phyloP scores from a whole-genome alignment of 2,329 filamentous ascomycete genomes.

The Alternaria sp. region DNA sequence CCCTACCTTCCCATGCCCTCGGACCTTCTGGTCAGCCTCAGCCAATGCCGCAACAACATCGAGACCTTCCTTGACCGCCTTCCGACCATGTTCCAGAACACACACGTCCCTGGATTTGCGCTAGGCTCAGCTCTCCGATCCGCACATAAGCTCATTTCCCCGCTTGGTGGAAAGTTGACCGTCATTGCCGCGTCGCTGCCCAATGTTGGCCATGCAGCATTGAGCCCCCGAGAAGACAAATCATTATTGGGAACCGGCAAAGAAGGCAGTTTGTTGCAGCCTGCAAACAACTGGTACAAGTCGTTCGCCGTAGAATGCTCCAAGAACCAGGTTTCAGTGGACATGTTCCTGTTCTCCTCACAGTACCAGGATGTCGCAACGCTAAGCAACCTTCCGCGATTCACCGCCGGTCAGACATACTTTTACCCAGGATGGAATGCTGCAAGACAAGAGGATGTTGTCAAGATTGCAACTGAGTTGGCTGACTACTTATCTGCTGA shows the following conservation, averaged over 20 bases:
- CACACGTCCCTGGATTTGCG: slow-evolving; percentile 85
- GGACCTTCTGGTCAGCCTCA: slow-evolving; percentile 87
- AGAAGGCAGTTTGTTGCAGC: slow-evolving; percentile 86
- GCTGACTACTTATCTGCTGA: slow-evolving; percentile 96
- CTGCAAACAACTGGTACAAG: slow-evolving; percentile 97
- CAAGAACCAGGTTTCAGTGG: slow-evolving; percentile 95
- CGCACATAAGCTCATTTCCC: slow-evolving; percentile 93
- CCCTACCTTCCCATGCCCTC: slow-evolving; percentile 94
- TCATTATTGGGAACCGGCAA: slow-evolving; percentile 93
- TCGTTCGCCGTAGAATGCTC: slow-evolving; percentile 98
- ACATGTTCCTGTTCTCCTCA: slow-evolving; percentile 49
- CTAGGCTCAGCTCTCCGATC: slow-evolving; percentile 94
- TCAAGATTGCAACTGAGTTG: slow-evolving; percentile 97
- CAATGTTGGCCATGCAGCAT: slow-evolving; percentile 87
- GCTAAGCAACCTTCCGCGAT: slow-evolving; percentile 91
- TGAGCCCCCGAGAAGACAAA: slow-evolving; percentile 92
- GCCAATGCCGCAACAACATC: slow-evolving; percentile 88
- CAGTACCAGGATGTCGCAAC: slow-evolving; percentile 91
- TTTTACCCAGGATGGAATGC: slow-evolving; percentile 99
- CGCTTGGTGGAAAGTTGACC: slow-evolving; percentile 92
- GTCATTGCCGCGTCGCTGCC: slow-evolving; percentile 90
- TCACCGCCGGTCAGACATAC: slow-evolving; percentile 97
- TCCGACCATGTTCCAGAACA: slow-evolving; percentile 96
- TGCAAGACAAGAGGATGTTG: slow-evolving; percentile 89
- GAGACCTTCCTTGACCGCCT: slow-evolving; percentile 90